Conservation (phyloP, 352 stramenopile genomes). For the Phytophthora sojae region DNA sequence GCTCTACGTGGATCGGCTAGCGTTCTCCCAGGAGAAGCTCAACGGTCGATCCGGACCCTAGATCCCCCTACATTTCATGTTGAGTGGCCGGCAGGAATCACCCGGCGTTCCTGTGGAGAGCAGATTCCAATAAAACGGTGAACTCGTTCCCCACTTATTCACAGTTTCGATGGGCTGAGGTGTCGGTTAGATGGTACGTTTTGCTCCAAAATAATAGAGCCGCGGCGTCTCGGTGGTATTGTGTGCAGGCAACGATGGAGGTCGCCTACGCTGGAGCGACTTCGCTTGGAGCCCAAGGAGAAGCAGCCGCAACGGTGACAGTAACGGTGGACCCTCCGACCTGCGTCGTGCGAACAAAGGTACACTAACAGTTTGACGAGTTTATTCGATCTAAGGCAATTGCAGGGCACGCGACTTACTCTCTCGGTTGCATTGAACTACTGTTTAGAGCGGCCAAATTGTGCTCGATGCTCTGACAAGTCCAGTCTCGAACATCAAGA, state of each 20-base stretch:
- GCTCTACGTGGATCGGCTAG: constrained; percentile 77
- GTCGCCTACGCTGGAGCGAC: neutral
- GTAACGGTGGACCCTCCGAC: constrained; percentile 1
- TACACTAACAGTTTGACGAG: neutral
- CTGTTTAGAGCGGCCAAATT: constrained; percentile 21
- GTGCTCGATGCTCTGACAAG: constrained; percentile 35
- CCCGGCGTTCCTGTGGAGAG: neutral
- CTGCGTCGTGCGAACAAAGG: constrained; percentile 38
- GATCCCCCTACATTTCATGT: neutral
- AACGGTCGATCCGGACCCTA: constrained; percentile 25
- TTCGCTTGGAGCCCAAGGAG: constrained; percentile 1
- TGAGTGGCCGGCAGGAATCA: neutral
- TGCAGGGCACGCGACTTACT: neutral
- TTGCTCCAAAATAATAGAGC: constrained; percentile 29
- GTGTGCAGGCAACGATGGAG: constrained; percentile 10
- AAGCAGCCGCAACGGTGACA: neutral
- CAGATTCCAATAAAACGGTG: neutral
- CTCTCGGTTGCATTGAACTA: neutral
- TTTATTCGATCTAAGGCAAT: neutral
- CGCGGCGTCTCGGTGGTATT: neutral
- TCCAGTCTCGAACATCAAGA: constrained; percentile 25
- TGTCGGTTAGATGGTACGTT: constrained; percentile 26
- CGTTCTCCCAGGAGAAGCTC: constrained; percentile 65
- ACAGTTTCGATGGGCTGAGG: neutral
- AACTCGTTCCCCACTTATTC: neutral